Evolutionary conservation across 1,139 yeast species (phyloP), one percentile per base, ranked within the genome.

Genomic region (Candida tropicalis): DNA sequence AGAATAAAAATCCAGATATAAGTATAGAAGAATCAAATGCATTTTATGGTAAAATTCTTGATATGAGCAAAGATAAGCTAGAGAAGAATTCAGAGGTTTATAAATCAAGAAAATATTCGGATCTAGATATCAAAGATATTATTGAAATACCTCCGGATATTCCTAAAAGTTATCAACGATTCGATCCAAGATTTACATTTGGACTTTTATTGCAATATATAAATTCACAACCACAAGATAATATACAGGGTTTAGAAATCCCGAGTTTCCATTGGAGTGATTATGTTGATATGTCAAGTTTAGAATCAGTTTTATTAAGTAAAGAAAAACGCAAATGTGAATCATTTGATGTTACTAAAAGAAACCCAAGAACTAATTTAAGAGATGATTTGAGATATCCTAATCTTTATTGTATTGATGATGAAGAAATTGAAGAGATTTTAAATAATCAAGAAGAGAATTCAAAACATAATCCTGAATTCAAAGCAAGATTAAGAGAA

Each of bases 231-330:
- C n/a, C n/a, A 35, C 12, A 13, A 5, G 42, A 39, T 8, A 18
- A 29, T 24, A 24, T 20, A 5, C 17, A 18, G 9, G 5, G 24
- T 7, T 45, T 47, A 5, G 46, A 43, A 12, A 35, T 65, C 7
- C 65, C 71, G 0, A 52, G 49, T 32, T 70, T 69, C 50, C 72
- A 69, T 47, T 70, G 74, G 74, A 56, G 62, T 16, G 75, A 70
- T 47, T 69, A 62, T 52, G 51, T 54, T 6, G 70, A 68, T 47
- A 50, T 66, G 44, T 54, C 70, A 4, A 35, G 35, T 4, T 50
- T 70, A 15, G 55, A 65, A 37, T 42, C 52, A n/a, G 52, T 51
- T 42, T 50, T 49, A 17, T 49, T 58, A 20, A 44, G 39, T 5
- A 44, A 48, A 1, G 43, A 51, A 0, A 63, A 65, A 42, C 24